These are phyloP conservation scores for Xylariales sp. DNA, from an alignment of 2,329 filamentous ascomycete genomes.

Conservation along the genomic window DNA sequence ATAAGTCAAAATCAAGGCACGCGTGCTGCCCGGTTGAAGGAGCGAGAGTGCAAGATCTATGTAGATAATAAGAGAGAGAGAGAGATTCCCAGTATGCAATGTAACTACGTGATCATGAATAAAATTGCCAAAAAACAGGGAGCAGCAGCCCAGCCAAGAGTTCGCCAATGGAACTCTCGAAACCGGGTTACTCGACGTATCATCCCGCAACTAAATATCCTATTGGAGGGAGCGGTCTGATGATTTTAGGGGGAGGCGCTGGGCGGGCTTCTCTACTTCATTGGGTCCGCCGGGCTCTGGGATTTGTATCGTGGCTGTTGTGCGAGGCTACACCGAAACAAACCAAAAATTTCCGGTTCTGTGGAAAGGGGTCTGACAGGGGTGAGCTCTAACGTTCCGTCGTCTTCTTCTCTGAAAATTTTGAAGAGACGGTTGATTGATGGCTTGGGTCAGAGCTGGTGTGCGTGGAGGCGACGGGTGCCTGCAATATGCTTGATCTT, in stretches of 20 bases:
- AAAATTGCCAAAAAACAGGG: neutral
- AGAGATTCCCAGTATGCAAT: neutral
- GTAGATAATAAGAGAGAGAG: neutral
- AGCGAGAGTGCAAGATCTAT: neutral
- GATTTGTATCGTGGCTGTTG: slow-evolving; percentile 13
- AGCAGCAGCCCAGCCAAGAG: neutral
- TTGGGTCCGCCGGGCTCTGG: neutral
- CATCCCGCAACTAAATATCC: neutral
- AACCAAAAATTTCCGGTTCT: neutral
- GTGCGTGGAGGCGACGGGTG: no score
- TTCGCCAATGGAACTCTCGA: slow-evolving; percentile 16
- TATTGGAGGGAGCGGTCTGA: slow-evolving; percentile 5
- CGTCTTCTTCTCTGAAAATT: no score
- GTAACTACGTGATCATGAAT: neutral
- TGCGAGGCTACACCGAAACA: slow-evolving; percentile 30
- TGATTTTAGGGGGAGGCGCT: neutral
- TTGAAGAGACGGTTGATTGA: neutral
- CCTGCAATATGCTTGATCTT: neutral
- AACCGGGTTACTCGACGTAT: neutral
- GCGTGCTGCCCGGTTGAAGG: neutral
- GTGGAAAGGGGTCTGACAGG: neutral
- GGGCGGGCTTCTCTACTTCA: neutral
- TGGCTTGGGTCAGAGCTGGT: neutral
- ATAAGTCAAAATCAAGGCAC: neutral
- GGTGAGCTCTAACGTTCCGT: no score